Conservation (phyloP, 768 basidiomycete genomes). For the Leucocoprinus sp. region DNA sequence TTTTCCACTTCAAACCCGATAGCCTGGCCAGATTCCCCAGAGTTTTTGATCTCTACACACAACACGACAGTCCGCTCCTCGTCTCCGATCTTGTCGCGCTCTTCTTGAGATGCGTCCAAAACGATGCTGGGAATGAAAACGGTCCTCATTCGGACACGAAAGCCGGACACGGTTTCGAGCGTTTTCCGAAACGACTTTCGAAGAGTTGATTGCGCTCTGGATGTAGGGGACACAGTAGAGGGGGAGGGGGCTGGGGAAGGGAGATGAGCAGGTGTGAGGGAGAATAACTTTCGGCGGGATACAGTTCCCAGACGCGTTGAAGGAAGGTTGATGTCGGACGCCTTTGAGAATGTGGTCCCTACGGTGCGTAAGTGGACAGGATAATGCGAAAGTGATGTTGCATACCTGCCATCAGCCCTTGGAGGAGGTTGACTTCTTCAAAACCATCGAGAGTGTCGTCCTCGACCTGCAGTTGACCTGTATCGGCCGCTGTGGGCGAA, state of each 20-base stretch:
- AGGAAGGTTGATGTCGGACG: constrained; percentile 42
- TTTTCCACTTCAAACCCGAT: constrained; percentile 71
- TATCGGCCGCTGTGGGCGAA: constrained; percentile 22
- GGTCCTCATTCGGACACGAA: constrained; percentile 90
- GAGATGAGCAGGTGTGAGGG: constrained; percentile 44
- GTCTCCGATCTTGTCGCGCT: constrained; percentile 48
- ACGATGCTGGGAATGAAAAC: constrained; percentile 84
- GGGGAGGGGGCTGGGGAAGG: constrained; percentile 38
- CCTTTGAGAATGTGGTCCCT: constrained; percentile 40
- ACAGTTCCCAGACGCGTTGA: constrained; percentile 63
- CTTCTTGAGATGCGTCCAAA: constrained; percentile 42
- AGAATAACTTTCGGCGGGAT: constrained; percentile 60
- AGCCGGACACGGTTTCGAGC: constrained; percentile 70
- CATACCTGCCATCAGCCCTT: constrained; percentile 59
- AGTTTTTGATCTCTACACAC: constrained; percentile 88
- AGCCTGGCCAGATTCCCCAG: constrained; percentile 49
- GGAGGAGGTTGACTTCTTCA: constrained; percentile 52
- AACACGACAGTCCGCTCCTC: constrained; percentile 83
- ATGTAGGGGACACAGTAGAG: constrained; percentile 40
- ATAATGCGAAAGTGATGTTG: constrained; percentile 4
- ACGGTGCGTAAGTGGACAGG: neutral
- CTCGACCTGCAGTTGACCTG: constrained; percentile 43
- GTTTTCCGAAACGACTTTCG: constrained; percentile 83
- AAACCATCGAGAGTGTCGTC: constrained; percentile 28
- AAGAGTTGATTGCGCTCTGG: constrained; percentile 54